phyloP scores from a whole-genome alignment of 2,329 filamentous ascomycete genomes.

The Emmonsia crescens region DNA sequence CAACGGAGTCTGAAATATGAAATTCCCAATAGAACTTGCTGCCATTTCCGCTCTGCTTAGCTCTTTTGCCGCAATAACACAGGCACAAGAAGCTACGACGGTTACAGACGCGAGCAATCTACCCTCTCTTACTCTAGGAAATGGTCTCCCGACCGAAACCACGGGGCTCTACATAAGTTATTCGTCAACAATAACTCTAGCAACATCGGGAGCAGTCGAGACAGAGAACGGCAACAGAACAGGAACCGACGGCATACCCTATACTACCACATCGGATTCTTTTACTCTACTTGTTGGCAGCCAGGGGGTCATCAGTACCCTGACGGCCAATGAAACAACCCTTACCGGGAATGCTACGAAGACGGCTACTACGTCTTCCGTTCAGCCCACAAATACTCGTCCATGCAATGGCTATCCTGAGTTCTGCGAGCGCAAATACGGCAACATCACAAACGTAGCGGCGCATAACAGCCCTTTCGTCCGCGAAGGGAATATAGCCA shows the following conservation, averaged over 20 bases:
- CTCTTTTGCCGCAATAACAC: slow-evolving; percentile 6
- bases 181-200: slow-evolving; percentile 17
- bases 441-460: slow-evolving; percentile 68
- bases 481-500: slow-evolving; percentile 56
- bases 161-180: slow-evolving; percentile 17
- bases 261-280: slow-evolving; percentile 27
- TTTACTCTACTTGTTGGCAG: slow-evolving; percentile 32
- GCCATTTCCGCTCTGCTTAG: neutral
- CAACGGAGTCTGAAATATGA: neutral
- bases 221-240: slow-evolving; percentile 16
- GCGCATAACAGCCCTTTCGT: slow-evolving; percentile 77
- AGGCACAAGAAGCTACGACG: slow-evolving; percentile 1
- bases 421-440: slow-evolving; percentile 64
- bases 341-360: slow-evolving; percentile 39
- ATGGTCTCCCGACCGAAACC: slow-evolving; percentile 14
- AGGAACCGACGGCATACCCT: slow-evolving; percentile 16
- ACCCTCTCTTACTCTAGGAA: neutral
- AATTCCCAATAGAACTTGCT: neutral
- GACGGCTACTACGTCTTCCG: slow-evolving; percentile 38
- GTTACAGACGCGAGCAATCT: neutral
- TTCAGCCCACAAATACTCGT: slow-evolving; percentile 55
- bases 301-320: slow-evolving; percentile 16
- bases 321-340: slow-evolving; percentile 23
- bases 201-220: slow-evolving; percentile 14
- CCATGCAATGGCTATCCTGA: slow-evolving; percentile 72